Base-by-base conservation (phyloP, 192 early-diverging fungal species). In the Podila epigama region DNA sequence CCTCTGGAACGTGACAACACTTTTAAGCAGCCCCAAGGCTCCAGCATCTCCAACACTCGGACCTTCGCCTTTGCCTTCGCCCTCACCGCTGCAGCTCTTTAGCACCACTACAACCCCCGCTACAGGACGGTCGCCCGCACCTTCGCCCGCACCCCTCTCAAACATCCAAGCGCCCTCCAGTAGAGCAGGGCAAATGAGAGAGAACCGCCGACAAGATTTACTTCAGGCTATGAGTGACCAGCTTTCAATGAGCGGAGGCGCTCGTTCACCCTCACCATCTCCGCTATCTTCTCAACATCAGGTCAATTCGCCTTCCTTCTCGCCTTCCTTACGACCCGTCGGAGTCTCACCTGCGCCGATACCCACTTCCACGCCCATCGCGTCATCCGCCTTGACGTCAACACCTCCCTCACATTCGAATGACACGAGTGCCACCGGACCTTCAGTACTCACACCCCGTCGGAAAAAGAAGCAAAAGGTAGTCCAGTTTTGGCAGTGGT, bases 401-500 rank as follows among this genome's bases (percentile, higher is more conserved):
- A 20, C 63, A 16, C 29, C 29, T 6, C n/a, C 56, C 28, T 48
- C 25, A 41, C 13, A 25, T 15, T 28, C 64, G 15, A n/a, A n/a
- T n/a, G n/a, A n/a, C n/a, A 8, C 61, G 31, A 22, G 53, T 8
- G 28, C 22, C 5, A 39, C 41, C 11, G 60, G 54, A 32, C 25
- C 52, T 9, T 13, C 25, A 10, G 25, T 8, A 13, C 10, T 25
- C 2, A 32, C 4, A 29, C 52, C 52, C 70, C 52, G 66, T 4
- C 57, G 57, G 48, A 68, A 68, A 42, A 66, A 66, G 55, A 68
- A 64, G 39, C 73, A 68, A 55, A 68, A 68, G n/a, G 61, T 64
- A 4, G 73, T 68, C 3, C 73, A 86, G 58, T 81, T 82, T 37
- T 95, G 89, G 80, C 83, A 84, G 36, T 93, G 90, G 81, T 86